Conservation (phyloP, 1,284 basidiomycete species). For the Pseudozyma sp. region DNA sequence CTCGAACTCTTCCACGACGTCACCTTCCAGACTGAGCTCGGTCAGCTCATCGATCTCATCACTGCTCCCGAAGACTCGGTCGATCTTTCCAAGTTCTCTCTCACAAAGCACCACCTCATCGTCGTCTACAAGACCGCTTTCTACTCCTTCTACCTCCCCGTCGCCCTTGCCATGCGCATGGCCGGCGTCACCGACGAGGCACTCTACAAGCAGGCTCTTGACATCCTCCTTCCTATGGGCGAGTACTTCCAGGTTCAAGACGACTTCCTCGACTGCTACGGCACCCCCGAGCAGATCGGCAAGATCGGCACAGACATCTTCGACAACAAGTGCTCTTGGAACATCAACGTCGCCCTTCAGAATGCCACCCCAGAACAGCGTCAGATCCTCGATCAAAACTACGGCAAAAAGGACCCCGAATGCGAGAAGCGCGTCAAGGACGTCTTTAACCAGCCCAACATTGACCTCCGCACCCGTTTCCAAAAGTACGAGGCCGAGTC, state of each 20-base stretch:
- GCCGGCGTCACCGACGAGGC: slow-evolving; percentile 77
- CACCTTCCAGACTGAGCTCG: slow-evolving; percentile 94
- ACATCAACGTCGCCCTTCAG: slow-evolving; percentile 87
- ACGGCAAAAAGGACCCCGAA: slow-evolving; percentile 82
- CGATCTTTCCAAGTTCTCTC: slow-evolving; percentile 87
- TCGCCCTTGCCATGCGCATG: slow-evolving; percentile 89
- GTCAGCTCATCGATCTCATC: slow-evolving; percentile 93
- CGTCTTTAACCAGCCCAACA: slow-evolving; percentile 79
- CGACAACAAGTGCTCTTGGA: slow-evolving; percentile 99
- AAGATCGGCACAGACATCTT: slow-evolving; percentile 98
- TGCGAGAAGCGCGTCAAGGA: slow-evolving; percentile 80
- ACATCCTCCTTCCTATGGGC: slow-evolving; percentile 90
- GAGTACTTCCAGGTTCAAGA: slow-evolving; percentile 99
- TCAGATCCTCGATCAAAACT: slow-evolving; percentile 77
- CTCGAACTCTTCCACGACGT: slow-evolving; percentile 91
- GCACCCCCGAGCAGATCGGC: slow-evolving; percentile 89
- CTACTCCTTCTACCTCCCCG: slow-evolving; percentile 98
- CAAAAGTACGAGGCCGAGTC: slow-evolving; percentile 81
- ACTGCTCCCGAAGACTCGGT: slow-evolving; percentile 91
- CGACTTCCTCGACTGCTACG: slow-evolving; percentile 94
- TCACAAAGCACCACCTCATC: slow-evolving; percentile 87
- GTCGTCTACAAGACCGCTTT: slow-evolving; percentile 98
- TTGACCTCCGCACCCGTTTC: slow-evolving; percentile 75
- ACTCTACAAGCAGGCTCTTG: slow-evolving; percentile 82
- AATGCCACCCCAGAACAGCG: slow-evolving; percentile 76